phyloP scores from a whole-genome alignment of 345 rosid species.

The Salix suchowensis region DNA sequence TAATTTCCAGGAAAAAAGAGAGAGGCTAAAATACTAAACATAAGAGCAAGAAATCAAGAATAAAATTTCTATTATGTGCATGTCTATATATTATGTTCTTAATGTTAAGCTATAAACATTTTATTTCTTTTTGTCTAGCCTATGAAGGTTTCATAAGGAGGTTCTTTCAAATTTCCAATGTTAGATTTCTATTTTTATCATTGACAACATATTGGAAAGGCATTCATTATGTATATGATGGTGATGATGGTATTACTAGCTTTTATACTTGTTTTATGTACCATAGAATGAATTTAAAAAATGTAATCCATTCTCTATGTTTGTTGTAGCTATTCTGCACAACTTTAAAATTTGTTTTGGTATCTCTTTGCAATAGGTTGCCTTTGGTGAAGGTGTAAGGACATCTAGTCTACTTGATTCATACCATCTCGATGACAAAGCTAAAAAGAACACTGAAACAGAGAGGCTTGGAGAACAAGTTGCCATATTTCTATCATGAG shows the following conservation, averaged over 20 bases:
- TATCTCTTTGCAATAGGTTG: conserved; percentile 33
- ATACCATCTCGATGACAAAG: conserved; percentile 56
- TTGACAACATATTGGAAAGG: background rate
- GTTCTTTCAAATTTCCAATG: background rate
- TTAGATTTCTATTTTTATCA: background rate
- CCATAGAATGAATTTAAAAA: background rate
- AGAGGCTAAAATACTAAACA: background rate
- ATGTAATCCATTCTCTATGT: background rate
- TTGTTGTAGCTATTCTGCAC: background rate
- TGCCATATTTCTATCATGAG: background rate
- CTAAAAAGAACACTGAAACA: conserved; percentile 29
- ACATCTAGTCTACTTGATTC: conserved; percentile 57
- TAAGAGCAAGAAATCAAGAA: background rate
- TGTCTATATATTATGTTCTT: background rate
- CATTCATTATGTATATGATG: background rate
- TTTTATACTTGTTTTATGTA: background rate
- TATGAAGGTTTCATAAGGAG: background rate
- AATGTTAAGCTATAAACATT: background rate
- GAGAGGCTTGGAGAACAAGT: conserved; percentile 20
- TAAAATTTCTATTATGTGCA: background rate
- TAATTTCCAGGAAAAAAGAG: background rate
- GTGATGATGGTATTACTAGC: background rate
- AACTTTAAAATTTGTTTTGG: background rate
- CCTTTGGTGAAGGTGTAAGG: conserved; percentile 25
- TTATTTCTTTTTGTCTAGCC: background rate